phyloP scores from a whole-genome alignment of 345 rosid genomes.

The Sisymbrium irio region DNA sequence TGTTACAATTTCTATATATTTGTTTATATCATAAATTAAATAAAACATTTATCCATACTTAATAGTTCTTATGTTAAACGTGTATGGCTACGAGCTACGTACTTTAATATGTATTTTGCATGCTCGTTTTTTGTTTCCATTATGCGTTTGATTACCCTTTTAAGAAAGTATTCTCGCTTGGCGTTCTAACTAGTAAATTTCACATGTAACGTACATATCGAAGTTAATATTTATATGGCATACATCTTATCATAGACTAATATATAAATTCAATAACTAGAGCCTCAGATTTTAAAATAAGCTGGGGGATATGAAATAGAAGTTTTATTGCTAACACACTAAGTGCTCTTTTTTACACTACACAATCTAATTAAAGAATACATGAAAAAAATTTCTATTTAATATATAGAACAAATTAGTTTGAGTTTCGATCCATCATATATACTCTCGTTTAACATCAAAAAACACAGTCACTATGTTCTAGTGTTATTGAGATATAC shows the following conservation, averaged over 20 bases:
- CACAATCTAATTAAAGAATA: too few relatives aligned
- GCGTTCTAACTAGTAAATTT: not conserved
- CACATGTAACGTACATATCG: not conserved
- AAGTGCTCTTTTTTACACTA: too few relatives aligned
- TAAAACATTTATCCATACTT: not conserved
- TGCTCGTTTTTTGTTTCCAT: not conserved
- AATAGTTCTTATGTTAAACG: constrained; percentile 23
- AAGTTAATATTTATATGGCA: not conserved
- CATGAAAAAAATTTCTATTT: too few relatives aligned
- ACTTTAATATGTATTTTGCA: constrained; percentile 2
- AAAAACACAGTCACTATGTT: not conserved
- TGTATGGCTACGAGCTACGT: not conserved
- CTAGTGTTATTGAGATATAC: not conserved
- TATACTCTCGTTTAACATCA: not conserved
- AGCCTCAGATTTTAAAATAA: too few relatives aligned
- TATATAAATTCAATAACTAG: too few relatives aligned
- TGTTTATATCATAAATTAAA: not conserved
- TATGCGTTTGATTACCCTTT: not conserved
- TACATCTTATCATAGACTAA: too few relatives aligned
- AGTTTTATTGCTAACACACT: too few relatives aligned
- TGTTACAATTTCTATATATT: not conserved
- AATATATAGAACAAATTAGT: too few relatives aligned
- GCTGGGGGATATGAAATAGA: too few relatives aligned
- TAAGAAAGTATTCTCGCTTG: not conserved
- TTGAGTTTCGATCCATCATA: too few relatives aligned